phyloP scores from a whole-genome alignment of 495 filamentous ascomycete genomes.

The Cenococcum geophilum region DNA sequence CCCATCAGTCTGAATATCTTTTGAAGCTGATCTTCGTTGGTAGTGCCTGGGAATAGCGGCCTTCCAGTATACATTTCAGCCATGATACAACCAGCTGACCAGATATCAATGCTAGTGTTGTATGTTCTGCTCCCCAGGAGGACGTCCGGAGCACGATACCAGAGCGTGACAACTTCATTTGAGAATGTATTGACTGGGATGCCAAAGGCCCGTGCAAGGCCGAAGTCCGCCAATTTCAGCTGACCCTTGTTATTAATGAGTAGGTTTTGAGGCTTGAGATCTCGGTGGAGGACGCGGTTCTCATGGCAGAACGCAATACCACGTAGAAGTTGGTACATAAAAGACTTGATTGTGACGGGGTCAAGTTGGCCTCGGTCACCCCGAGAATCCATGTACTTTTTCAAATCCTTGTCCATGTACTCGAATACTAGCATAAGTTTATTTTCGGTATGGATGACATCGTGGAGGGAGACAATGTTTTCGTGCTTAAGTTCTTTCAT shows the following conservation, averaged over 20 bases:
- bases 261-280: constrained; percentile 99
- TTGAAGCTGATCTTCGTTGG: constrained; percentile 73
- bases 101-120: constrained; percentile 85
- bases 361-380: constrained; percentile 89
- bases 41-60: constrained; percentile 75
- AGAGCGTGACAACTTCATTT: constrained; percentile 88
- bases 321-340: constrained; percentile 94
- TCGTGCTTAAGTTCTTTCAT: constrained; percentile 94
- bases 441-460: constrained; percentile 90
- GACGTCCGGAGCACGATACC: constrained; percentile 83
- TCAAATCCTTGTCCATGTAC: constrained; percentile 78
- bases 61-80: constrained; percentile 82
- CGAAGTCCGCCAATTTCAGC: constrained; percentile 97
- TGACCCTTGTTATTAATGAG: constrained; percentile 91
- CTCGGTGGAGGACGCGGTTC: constrained; percentile 89
- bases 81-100: constrained; percentile 89
- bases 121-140: constrained; percentile 88
- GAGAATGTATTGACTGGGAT: constrained; percentile 90
- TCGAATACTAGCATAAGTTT: constrained; percentile 95
- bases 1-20: constrained; percentile 83
- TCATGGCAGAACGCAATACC: constrained; percentile 97
- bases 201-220: constrained; percentile 79
- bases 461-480: constrained; percentile 85
- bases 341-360: constrained; percentile 87
- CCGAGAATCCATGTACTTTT: constrained; percentile 98